Evolutionary conservation across 768 basidiomycete genomes (phyloP).

Genomic region (Sistotremastrum suecicum): DNA sequence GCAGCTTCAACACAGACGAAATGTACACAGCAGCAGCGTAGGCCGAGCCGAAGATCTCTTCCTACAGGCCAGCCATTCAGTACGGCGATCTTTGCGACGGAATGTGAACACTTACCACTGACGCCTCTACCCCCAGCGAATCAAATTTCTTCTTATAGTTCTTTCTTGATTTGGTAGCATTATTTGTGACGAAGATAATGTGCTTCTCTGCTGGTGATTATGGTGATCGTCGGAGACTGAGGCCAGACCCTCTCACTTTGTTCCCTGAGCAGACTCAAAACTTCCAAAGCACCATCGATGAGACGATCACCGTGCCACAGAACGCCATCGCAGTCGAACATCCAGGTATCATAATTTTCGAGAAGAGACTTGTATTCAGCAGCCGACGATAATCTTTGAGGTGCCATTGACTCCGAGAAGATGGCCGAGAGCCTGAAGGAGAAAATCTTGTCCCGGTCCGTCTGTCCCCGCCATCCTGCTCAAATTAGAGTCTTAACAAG

Average conservation of each 20-base stretch:
- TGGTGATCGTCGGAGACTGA: not conserved
- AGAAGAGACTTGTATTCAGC: slow-evolving; percentile 25
- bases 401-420: too few species aligned
- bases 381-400: too few species aligned
- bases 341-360: slow-evolving; percentile 76
- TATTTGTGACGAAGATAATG: slow-evolving; percentile 92
- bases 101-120: slow-evolving; percentile 45
- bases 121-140: slow-evolving; percentile 69
- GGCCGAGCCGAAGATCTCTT: slow-evolving; percentile 94
- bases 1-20: slow-evolving; percentile 78
- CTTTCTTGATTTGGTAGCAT: slow-evolving; percentile 83
- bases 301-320: slow-evolving; percentile 77
- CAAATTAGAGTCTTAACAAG: too few species aligned
- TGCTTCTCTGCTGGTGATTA: slow-evolving; percentile 44
- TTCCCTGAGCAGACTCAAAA: slow-evolving; percentile 55
- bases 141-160: slow-evolving; percentile 89
- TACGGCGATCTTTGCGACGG: not conserved
- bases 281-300: slow-evolving; percentile 66
- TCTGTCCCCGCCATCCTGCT: too few species aligned
- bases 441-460: too few species aligned
- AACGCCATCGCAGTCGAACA: slow-evolving; percentile 95
- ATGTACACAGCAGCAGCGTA: slow-evolving; percentile 77
- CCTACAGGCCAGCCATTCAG: slow-evolving; percentile 29
- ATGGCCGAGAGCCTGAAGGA: too few species aligned
- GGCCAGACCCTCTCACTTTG: slow-evolving; percentile 35